phyloP scores from a whole-genome alignment of 2,329 filamentous ascomycete species.

The Bisporella sp. region DNA sequence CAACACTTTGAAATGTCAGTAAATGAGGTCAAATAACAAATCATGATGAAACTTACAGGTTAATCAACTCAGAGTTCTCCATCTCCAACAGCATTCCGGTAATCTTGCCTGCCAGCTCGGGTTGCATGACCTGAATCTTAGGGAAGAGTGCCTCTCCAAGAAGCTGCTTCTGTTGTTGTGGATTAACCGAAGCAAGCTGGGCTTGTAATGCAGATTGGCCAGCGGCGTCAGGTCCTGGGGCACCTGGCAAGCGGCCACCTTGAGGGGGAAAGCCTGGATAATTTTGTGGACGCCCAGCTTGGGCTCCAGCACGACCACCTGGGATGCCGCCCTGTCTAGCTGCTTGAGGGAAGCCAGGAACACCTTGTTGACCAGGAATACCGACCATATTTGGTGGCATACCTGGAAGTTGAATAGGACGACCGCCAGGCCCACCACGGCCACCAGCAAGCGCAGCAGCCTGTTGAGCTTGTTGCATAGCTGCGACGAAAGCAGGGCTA shows the following conservation, averaged over 20 bases:
- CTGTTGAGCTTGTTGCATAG: conserved; percentile 72
- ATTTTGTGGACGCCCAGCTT: conserved; percentile 30
- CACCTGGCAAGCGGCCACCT: conserved; percentile 28
- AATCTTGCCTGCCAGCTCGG: conserved; percentile 96
- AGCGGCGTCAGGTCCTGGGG: conserved; percentile 22
- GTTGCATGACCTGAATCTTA: conserved; percentile 93
- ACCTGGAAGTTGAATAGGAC: conserved; percentile 60
- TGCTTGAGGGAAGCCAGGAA: conserved; percentile 44
- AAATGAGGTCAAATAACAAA: background rate
- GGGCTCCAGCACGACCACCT: conserved; percentile 24
- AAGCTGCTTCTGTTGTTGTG: conserved; percentile 94
- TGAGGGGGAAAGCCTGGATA: conserved; percentile 29
- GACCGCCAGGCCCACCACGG: conserved; percentile 35
- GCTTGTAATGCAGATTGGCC: conserved; percentile 40
- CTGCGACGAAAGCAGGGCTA: conserved; percentile 72
- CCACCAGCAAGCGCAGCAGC: conserved; percentile 42
- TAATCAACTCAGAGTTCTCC: conserved; percentile 91
- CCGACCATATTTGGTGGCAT: conserved; percentile 66
- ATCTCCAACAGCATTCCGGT: conserved; percentile 99
- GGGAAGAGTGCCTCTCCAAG: conserved; percentile 97
- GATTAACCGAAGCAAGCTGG: conserved; percentile 47
- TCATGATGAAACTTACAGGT: conserved; percentile 65
- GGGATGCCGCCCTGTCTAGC: conserved; percentile 38
- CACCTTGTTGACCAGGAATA: conserved; percentile 46
- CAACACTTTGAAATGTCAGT: conserved; percentile 55